Evolutionary conservation across 495 filamentous ascomycete species (phyloP).

Genomic region (Talaromyces borbonicus): DNA sequence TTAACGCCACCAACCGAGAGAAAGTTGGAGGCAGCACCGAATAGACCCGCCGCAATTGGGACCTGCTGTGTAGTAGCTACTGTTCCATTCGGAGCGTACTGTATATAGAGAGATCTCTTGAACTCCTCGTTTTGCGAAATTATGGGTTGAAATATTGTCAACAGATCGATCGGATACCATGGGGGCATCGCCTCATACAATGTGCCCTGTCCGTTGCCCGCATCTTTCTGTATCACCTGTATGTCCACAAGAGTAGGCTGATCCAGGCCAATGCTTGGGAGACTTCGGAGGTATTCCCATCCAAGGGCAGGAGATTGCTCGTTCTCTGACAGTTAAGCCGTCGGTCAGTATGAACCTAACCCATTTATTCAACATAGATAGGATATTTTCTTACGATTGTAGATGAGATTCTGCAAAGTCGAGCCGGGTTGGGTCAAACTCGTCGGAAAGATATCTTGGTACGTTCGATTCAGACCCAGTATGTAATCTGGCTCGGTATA

Average conservation of each 20-base stretch:
- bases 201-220: not conserved
- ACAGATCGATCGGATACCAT: not conserved
- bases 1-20: not conserved
- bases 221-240: not conserved
- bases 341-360: not conserved
- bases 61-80: not conserved
- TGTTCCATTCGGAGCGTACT: not conserved
- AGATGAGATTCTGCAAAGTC: not conserved
- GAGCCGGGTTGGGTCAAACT: not conserved
- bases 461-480: not conserved
- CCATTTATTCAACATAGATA: not conserved
- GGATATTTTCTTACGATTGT: not conserved
- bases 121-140: not conserved
- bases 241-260: not conserved
- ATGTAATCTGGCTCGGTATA: not conserved
- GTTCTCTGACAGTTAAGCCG: not conserved
- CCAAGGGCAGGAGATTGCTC: slow-evolving; percentile 4
- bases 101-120: not conserved
- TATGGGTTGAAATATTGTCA: not conserved
- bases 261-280: slow-evolving; percentile 1
- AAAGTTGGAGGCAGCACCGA: not conserved
- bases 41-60: slow-evolving; percentile 1
- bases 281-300: slow-evolving; percentile 3
- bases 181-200: not conserved
- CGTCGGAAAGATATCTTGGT: slow-evolving; percentile 2